Evolutionary conservation across 495 filamentous ascomycete genomes (phyloP).

Genomic region (Xylaria bambusicola): DNA sequence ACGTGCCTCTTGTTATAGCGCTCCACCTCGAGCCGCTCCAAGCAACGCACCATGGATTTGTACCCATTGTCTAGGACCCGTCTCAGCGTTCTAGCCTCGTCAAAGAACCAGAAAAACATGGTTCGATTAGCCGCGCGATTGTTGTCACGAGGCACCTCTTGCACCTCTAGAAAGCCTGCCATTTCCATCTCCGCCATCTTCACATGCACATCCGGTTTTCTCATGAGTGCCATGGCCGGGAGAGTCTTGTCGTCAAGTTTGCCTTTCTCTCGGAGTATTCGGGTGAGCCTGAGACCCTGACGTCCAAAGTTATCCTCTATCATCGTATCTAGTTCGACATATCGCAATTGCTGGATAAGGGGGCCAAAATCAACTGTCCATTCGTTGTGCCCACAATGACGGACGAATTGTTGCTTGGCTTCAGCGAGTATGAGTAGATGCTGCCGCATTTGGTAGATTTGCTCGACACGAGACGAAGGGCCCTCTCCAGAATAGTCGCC

Average conservation of each 20-base stretch:
- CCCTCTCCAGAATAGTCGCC: conserved; percentile 37
- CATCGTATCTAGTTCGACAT: conserved; percentile 74
- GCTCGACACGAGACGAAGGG: conserved; percentile 41
- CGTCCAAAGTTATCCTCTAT: conserved; percentile 75
- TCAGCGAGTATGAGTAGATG: conserved; percentile 78
- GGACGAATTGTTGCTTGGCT: conserved; percentile 68
- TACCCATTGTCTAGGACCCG: conserved; percentile 75
- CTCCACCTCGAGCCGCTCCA: conserved; percentile 77
- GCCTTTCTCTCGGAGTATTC: conserved; percentile 80
- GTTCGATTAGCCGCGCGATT: conserved; percentile 75
- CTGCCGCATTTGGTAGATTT: conserved; percentile 63
- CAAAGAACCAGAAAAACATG: conserved; percentile 89
- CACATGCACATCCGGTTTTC: conserved; percentile 76
- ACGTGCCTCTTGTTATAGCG: conserved; percentile 64
- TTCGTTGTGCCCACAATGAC: conserved; percentile 62
- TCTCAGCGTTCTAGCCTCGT: conserved; percentile 65
- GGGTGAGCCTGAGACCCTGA: conserved; percentile 72
- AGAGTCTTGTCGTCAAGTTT: conserved; percentile 90
- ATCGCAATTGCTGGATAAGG: conserved; percentile 66
- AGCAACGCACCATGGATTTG: conserved; percentile 81
- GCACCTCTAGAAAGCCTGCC: conserved; percentile 79
- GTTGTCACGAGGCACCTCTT: conserved; percentile 86
- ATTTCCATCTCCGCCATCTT: conserved; percentile 80
- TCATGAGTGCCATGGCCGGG: conserved; percentile 70
- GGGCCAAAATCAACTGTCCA: conserved; percentile 80